Base-by-base conservation (phyloP, 768 basidiomycete species). In the Leucocoprinus sp. region DNA sequence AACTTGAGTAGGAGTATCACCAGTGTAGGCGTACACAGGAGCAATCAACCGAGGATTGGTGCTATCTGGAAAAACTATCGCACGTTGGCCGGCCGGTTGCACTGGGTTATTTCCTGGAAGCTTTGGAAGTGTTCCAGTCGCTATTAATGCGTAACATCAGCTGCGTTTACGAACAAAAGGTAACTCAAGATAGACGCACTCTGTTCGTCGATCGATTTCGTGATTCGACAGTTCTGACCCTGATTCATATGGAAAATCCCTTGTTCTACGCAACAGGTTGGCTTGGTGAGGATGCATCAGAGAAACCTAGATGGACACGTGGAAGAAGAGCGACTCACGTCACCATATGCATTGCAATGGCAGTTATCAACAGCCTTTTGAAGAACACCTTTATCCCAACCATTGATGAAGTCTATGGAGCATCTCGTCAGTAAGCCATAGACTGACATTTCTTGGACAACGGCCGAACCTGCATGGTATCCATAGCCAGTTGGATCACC, bases 401-500 rank as follows among this genome's bases (percentile, higher is more conserved):
- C 79, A 51, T 78, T 77, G 43, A 72, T 60, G 60, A 72, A 79
- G 52, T 79, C 74, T 71, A 45, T 31, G 27, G 7, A 23, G 42
- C 41, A 9, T 2, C 34, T 5, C 26, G 3, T 18, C 35, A 41
- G 24, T 26, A n/a, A n/a, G n/a, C n/a, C n/a, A n/a, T n/a, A n/a
- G n/a, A n/a, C n/a, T n/a, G n/a, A n/a, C n/a, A n/a, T n/a, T n/a
- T n/a, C n/a, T n/a, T 45, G 22, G 31, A 51, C 8, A 45, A 42
- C 5, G 11, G 11, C 54, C 68, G 34, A 49, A 74, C 73, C 76
- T 23, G 70, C 75, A 56, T 76, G 75, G 52, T 76, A 71, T 55
- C 79, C 80, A 54, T 76, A 78, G 8, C 79, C 79, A 28, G 77
- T 80, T 8, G 71, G 69, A 54, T 84, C 82, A 27, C 82, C 82